Base-by-base conservation (phyloP, 1,284 basidiomycete genomes). In the Irpex rosettiformis region DNA sequence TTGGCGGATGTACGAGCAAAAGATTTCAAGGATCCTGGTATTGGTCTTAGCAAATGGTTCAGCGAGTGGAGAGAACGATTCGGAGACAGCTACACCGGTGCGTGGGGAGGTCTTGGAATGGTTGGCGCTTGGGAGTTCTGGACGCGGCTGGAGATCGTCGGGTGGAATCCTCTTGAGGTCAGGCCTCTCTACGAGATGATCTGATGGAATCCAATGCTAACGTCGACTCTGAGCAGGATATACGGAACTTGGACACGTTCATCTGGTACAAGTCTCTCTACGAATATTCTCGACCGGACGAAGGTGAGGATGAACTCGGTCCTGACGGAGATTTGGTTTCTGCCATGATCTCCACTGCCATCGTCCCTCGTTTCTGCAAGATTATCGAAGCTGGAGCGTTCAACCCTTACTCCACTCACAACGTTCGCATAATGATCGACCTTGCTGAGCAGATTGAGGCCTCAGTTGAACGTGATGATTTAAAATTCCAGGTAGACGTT, bases 111-210 rank as follows among this genome's bases (percentile, higher is more conserved):
- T 2, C 76, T 97, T 49, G 93, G 90, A 0, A 82, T 96, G 58
- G 88, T 96, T 0, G 89, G 90, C 59, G 93, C 92, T 40, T 98
- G 96, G 95, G 95, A 97, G 73, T 97, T 96, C 71, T 98, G 94
- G 94, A 86, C 86, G 21, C 79, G 94, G 55, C 76, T 94, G 53
- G 96, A 98, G 73, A 82, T 91, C 69, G 75, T 91, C 3, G 88
- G 88, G 2, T 97, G 96, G 94, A 87, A 94, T 70, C 91, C 91
- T 43, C 79, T 96, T 28, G 83, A 89, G 74, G 93, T 92, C 67
- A 64, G 82, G 75, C 24, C 8, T 49, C 52, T 52, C n/a, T 58
- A 37, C 16, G 7, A 6, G 7, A 16, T 37, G 33, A 37, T 37
- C 13, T 40, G n/a, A n/a, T n/a, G n/a, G n/a, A n/a, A n/a, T n/a